phyloP scores from a whole-genome alignment of 1,284 basidiomycete species.

The Hypsizygus ulmarius region DNA sequence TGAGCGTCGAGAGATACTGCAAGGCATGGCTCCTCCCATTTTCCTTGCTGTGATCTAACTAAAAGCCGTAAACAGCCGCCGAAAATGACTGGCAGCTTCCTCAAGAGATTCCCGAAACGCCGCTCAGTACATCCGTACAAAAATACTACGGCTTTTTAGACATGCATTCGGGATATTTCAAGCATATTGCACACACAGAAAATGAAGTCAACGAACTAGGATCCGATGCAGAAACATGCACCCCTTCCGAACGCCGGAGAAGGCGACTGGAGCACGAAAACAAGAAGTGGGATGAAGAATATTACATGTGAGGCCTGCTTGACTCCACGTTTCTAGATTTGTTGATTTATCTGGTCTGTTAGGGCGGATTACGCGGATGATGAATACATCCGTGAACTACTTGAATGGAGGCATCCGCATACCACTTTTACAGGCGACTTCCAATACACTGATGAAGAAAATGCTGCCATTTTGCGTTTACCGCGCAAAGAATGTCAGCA shows the following conservation, averaged over 20 bases:
- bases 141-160: slow-evolving; percentile 72
- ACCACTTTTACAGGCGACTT: slow-evolving; percentile 33
- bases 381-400: slow-evolving; percentile 66
- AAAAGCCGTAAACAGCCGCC: slow-evolving; percentile 46
- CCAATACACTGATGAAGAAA: slow-evolving; percentile 70
- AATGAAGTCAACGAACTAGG: slow-evolving; percentile 81
- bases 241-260: slow-evolving; percentile 42
- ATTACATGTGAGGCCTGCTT: slow-evolving; percentile 63
- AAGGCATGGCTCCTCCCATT: slow-evolving; percentile 42
- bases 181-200: slow-evolving; percentile 63
- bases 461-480: slow-evolving; percentile 60
- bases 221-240: slow-evolving; percentile 53
- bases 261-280: slow-evolving; percentile 59
- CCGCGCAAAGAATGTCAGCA: slow-evolving; percentile 74
- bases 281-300: slow-evolving; percentile 75
- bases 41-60: neutral
- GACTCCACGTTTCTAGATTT: neutral
- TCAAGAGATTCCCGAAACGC: slow-evolving; percentile 51
- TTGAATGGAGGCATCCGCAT: slow-evolving; percentile 60
- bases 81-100: slow-evolving; percentile 76
- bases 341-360: slow-evolving; percentile 7
- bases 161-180: slow-evolving; percentile 69
- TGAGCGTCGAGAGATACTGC: slow-evolving; percentile 52
- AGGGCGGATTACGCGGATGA: slow-evolving; percentile 80
- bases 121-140: slow-evolving; percentile 39